Conservation (phyloP, 768 basidiomycete species). For the Rhizopogon vinicolor region DNA sequence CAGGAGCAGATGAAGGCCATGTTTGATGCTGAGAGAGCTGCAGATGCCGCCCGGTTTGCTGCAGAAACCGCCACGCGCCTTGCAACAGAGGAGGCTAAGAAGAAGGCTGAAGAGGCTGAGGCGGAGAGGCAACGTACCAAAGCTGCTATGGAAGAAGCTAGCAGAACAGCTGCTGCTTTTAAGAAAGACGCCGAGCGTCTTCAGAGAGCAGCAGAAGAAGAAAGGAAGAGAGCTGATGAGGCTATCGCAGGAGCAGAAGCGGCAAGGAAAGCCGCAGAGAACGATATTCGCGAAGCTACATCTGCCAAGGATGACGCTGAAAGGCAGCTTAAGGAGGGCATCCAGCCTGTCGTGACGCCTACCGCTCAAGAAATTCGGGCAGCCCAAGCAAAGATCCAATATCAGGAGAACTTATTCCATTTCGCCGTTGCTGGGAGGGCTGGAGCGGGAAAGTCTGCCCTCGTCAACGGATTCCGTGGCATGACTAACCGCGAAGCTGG, state of each 20-base stretch:
- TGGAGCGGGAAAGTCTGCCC: constrained; percentile 27
- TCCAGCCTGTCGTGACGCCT: constrained; percentile 26
- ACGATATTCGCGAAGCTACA: background rate
- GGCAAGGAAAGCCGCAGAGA: background rate
- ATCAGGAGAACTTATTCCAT: constrained; percentile 25
- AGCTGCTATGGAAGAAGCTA: background rate
- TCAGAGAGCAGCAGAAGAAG: background rate
- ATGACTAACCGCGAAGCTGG: constrained; percentile 17
- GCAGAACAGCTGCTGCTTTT: background rate
- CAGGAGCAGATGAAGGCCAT: background rate
- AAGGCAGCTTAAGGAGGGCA: constrained; percentile 18
- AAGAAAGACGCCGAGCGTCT: background rate
- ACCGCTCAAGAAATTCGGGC: constrained; percentile 20
- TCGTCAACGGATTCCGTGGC: constrained; percentile 30
- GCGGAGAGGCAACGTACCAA: background rate
- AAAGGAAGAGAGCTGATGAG: background rate
- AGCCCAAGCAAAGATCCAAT: constrained; percentile 19
- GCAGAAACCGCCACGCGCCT: background rate
- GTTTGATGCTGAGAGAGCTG: background rate
- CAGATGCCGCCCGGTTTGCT: background rate
- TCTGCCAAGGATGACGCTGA: constrained; percentile 6
- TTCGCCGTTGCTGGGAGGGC: constrained; percentile 25
- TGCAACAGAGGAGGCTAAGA: background rate
- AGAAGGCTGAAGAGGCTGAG: background rate
- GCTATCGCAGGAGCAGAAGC: background rate